phyloP scores from a whole-genome alignment of 495 filamentous ascomycete genomes.

The Gamarada debralockiae region DNA sequence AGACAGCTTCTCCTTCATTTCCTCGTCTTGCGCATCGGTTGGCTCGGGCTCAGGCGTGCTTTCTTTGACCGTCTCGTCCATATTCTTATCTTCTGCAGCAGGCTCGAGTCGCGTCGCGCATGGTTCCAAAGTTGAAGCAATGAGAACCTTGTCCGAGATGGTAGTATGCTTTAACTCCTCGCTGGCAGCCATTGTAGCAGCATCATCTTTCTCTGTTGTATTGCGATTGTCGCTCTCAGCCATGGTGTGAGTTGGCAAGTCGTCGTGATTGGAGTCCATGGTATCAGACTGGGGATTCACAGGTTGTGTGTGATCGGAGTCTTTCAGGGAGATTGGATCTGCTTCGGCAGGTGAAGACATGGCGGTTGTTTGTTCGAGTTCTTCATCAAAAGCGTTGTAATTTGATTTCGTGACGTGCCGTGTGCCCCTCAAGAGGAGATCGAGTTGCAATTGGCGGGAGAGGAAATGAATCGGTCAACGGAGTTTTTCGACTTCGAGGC shows the following conservation, averaged over 20 bases:
- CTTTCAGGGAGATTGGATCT: too few relatives aligned
- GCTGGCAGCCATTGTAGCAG: conserved; percentile 50
- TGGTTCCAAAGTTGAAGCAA: not conserved
- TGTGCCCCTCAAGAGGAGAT: too few relatives aligned
- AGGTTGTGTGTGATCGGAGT: too few relatives aligned
- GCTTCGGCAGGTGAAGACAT: too few relatives aligned
- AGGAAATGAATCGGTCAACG: too few relatives aligned
- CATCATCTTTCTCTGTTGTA: conserved; percentile 37
- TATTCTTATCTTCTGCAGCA: conserved; percentile 18
- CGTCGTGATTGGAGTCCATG: conserved; percentile 20
- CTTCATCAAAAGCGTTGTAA: too few relatives aligned
- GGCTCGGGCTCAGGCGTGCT: conserved; percentile 30
- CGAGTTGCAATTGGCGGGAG: too few relatives aligned
- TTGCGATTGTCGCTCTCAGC: conserved; percentile 12
- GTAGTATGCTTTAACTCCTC: conserved; percentile 50
- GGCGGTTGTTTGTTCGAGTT: too few relatives aligned
- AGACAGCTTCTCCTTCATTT: conserved; percentile 39
- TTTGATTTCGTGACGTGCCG: too few relatives aligned
- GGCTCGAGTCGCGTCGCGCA: conserved; percentile 6
- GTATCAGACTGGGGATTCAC: conserved; percentile 5
- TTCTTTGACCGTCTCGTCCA: conserved; percentile 11
- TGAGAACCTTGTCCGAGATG: conserved; percentile 40
- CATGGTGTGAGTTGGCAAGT: conserved; percentile 20
- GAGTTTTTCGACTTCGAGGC: too few relatives aligned
- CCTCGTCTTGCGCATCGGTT: conserved; percentile 28